These are phyloP conservation scores for Cladosporium halotolerans DNA, from an alignment of 2,329 filamentous ascomycete species.

Conservation along the genomic window DNA sequence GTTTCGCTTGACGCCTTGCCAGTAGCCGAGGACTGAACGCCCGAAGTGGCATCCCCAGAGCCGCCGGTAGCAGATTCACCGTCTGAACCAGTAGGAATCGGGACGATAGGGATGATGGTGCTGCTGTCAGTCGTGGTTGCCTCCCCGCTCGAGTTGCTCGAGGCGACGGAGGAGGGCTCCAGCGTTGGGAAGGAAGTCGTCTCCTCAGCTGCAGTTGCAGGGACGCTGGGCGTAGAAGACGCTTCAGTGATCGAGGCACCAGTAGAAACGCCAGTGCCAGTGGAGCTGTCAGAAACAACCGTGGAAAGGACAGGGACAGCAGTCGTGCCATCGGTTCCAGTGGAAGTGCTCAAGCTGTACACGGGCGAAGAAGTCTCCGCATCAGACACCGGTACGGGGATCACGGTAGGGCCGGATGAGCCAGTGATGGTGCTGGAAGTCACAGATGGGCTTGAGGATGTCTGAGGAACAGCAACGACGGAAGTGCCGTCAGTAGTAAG, in stretches of 20 bases:
- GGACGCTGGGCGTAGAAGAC: background rate
- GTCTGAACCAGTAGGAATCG: background rate
- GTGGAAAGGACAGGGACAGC: constrained; percentile 12
- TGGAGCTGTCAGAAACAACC: background rate
- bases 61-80: background rate
- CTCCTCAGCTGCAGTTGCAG: constrained; percentile 2
- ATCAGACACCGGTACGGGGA: constrained; percentile 10
- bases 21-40: background rate
- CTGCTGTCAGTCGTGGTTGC: background rate
- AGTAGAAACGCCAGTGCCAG: constrained; percentile 5
- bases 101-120: constrained; percentile 2
- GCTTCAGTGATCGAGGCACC: background rate
- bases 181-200: constrained; percentile 1
- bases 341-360: constrained; percentile 10
- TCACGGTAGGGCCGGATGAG: constrained; percentile 12
- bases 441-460: constrained; percentile 12
- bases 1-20: background rate
- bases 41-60: constrained; percentile 1
- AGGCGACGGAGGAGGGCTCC: background rate
- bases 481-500: background rate
- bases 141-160: constrained; percentile 4
- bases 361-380: constrained; percentile 2
- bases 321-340: constrained; percentile 8
- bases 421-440: constrained; percentile 14
- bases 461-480: constrained; percentile 20